Conservation (phyloP, 73 alveolate species). For the Paramecium tetraurelia region DNA sequence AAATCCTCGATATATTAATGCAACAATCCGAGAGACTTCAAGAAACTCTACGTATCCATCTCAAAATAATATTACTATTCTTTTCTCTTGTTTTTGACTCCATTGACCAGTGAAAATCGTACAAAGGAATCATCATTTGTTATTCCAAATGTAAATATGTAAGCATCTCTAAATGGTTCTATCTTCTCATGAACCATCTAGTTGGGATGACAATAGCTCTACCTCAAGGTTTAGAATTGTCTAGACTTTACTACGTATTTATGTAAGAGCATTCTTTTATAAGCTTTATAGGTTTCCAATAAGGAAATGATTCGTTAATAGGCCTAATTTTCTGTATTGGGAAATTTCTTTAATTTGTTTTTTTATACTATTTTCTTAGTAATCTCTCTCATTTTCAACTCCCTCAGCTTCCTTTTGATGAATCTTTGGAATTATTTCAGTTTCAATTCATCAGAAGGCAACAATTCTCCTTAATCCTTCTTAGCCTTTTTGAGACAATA, state of each 20-base stretch:
- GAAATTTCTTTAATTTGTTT: conserved; percentile 10
- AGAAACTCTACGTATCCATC: not conserved
- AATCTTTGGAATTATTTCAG: not conserved
- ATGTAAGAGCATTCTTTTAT: not conserved
- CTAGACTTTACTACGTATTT: not conserved
- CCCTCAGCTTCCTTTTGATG: not conserved
- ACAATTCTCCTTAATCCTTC: not conserved
- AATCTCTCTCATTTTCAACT: not conserved
- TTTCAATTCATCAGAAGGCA: conserved; percentile 36
- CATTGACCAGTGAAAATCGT: not conserved
- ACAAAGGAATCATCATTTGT: not conserved
- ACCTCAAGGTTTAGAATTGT: not conserved
- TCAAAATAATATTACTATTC: not conserved
- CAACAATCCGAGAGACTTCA: not conserved
- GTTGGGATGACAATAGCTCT: not conserved
- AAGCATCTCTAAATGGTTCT: not conserved
- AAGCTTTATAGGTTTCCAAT: not conserved
- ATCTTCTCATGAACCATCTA: not conserved
- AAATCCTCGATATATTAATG: not conserved
- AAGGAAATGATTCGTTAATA: not conserved
- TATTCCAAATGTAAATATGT: not conserved
- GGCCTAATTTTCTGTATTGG: not conserved
- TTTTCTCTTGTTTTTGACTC: not conserved
- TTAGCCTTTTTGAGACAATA: not conserved
- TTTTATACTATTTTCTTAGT: not conserved